phyloP scores from a whole-genome alignment of 345 rosid species.

The Camelina laxa region DNA sequence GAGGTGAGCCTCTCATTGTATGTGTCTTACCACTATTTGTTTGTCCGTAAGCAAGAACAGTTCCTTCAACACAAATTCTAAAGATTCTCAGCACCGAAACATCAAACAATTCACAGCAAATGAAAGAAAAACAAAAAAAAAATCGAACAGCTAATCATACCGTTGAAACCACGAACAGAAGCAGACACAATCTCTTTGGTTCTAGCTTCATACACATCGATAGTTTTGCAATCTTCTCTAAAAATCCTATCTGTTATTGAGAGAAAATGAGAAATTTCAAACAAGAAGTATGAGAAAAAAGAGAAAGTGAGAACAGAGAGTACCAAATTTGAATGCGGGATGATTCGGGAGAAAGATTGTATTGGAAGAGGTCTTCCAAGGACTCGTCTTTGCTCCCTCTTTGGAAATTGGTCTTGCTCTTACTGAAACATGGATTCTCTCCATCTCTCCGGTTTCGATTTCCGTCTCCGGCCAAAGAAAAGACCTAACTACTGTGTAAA shows the following conservation, averaged over 20 bases:
- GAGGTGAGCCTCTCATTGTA: slow-evolving; percentile 85
- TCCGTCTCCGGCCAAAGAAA: slow-evolving; percentile 32
- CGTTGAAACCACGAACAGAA: slow-evolving; percentile 91
- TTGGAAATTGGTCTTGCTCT: slow-evolving; percentile 76
- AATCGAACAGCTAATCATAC: slow-evolving; percentile 41
- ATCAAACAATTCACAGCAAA: no score
- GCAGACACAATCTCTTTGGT: slow-evolving; percentile 80
- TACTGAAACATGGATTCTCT: slow-evolving; percentile 84
- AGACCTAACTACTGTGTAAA: slow-evolving; percentile 26
- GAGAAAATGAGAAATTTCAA: neutral
- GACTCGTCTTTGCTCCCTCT: slow-evolving; percentile 81
- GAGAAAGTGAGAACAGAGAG: neutral
- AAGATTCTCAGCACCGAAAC: no score
- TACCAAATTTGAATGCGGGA: slow-evolving; percentile 77
- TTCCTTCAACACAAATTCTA: slow-evolving; percentile 52
- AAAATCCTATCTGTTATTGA: slow-evolving; percentile 60
- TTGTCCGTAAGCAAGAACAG: slow-evolving; percentile 96
- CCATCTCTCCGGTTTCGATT: slow-evolving; percentile 53
- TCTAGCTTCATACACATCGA: slow-evolving; percentile 69
- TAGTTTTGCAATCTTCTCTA: slow-evolving; percentile 67
- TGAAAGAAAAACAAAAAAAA: no score
- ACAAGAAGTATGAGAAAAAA: no score
- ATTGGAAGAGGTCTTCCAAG: slow-evolving; percentile 77
- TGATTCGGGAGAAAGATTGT: slow-evolving; percentile 65
- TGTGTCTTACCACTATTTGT: slow-evolving; percentile 97